Conservation (phyloP, 1,139 yeast genomes). For the Saccharomycopsis crataegensis region DNA sequence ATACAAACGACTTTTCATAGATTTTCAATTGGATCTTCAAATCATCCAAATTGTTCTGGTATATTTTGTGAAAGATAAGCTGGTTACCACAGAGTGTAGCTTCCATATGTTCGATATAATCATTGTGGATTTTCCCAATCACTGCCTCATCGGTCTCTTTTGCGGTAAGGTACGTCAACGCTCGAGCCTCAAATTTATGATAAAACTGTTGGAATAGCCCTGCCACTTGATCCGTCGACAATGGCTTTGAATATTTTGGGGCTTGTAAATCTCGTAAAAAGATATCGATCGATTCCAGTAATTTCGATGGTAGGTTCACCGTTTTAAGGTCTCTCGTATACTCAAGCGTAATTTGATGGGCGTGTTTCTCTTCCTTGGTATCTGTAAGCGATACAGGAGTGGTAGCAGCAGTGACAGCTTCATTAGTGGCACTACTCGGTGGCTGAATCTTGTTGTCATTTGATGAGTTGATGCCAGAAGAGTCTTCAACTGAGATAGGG, state of each 20-base stretch:
- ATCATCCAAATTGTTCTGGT: conserved; percentile 15
- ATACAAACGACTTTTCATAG: conserved; percentile 14
- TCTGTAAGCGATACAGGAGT: not conserved
- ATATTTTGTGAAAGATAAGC: conserved; percentile 15
- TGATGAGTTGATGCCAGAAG: not conserved
- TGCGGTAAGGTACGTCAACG: not conserved
- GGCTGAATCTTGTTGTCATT: not conserved
- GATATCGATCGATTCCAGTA: conserved; percentile 2
- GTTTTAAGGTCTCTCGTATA: not conserved
- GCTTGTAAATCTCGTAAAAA: conserved; percentile 17
- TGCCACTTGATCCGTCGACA: conserved; percentile 18
- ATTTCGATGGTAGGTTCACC: conserved; percentile 8
- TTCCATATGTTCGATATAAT: conserved; percentile 17
- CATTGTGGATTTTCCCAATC: not conserved
- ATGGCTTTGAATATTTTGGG: conserved; percentile 19
- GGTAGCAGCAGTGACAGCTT: conserved; percentile 3
- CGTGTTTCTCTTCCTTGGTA: not conserved
- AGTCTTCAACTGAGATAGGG: not conserved
- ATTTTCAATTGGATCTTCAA: conserved; percentile 11
- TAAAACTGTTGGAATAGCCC: conserved; percentile 17
- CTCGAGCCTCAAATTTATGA: conserved; percentile 8
- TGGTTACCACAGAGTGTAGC: conserved; percentile 11
- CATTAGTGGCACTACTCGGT: not conserved
- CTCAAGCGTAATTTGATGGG: not conserved
- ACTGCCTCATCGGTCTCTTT: not conserved